These are phyloP conservation scores for Dictyostelium intermedium DNA, from an alignment of 78 protist genomes.

Conservation along the genomic window DNA sequence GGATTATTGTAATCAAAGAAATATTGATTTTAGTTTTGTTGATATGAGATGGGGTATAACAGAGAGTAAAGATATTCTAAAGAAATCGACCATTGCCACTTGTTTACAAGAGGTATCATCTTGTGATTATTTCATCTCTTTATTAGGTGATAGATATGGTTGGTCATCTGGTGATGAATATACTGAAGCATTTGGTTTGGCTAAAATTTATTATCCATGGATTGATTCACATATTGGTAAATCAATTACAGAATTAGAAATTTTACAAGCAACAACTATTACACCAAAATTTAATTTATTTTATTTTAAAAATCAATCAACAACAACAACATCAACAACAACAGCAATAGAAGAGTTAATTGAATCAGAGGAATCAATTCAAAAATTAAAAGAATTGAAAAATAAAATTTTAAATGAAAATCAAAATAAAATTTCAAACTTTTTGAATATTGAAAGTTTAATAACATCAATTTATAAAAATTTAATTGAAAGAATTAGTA, in stretches of 20 bases:
- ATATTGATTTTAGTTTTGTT: constrained; percentile 39
- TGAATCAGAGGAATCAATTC: not conserved
- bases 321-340: not conserved
- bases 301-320: not conserved
- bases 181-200: constrained; percentile 4
- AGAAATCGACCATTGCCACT: constrained; percentile 21
- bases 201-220: constrained; percentile 23
- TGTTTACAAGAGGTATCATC: constrained; percentile 34
- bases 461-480: not conserved
- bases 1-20: constrained; percentile 4
- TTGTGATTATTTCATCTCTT: constrained; percentile 29
- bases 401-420: not conserved
- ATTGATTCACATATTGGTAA: not conserved
- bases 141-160: constrained; percentile 69
- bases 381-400: not conserved
- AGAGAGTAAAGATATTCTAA: not conserved
- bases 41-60: constrained; percentile 73
- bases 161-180: constrained; percentile 50
- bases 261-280: constrained; percentile 21
- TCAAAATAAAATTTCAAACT: not conserved
- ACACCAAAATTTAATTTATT: not conserved
- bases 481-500: constrained; percentile 3
- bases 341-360: not conserved
- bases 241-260: constrained; percentile 38
- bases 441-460: not conserved